Evolutionary conservation across 805 yeast genomes (phyloP).

Genomic region (Ogataea angusta): DNA sequence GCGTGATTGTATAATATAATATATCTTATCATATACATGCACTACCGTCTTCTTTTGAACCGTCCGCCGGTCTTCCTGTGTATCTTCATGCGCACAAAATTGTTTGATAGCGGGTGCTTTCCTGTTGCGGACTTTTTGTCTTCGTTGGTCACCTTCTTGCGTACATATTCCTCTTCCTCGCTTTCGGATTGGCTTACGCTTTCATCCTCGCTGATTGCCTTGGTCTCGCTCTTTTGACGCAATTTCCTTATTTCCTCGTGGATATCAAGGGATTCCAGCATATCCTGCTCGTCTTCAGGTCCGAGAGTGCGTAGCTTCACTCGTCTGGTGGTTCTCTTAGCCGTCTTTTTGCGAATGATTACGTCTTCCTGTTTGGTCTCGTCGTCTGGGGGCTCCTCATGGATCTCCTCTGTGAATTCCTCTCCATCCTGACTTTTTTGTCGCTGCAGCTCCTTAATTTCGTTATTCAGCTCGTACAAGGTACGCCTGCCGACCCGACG

Average conservation of each 20-base stretch:
- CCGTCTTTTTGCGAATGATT: conserved; percentile 36
- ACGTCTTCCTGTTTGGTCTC: conserved; percentile 14
- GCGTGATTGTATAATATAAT: conserved; percentile 30
- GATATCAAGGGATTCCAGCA: conserved; percentile 37
- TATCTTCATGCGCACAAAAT: conserved; percentile 36
- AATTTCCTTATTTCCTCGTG: conserved; percentile 40
- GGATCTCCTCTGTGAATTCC: conserved; percentile 16
- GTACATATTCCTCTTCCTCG: conserved; percentile 22
- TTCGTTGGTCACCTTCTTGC: conserved; percentile 15
- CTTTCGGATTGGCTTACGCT: conserved; percentile 12
- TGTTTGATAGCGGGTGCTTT: conserved; percentile 31
- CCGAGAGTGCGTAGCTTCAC: conserved; percentile 44
- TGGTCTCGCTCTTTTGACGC: conserved; percentile 10
- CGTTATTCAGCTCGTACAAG: conserved; percentile 46
- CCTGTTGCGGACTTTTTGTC: conserved; percentile 21
- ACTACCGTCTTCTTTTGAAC: conserved; percentile 21
- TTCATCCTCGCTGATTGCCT: neutral
- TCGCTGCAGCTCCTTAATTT: conserved; percentile 36
- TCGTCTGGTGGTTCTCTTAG: conserved; percentile 50
- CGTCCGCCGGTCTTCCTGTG: conserved; percentile 24
- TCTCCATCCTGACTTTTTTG: conserved; percentile 18
- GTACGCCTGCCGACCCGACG: conserved; percentile 28
- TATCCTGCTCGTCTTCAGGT: conserved; percentile 27
- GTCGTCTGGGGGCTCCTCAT: conserved; percentile 2
- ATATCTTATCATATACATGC: conserved; percentile 1